Base-by-base conservation (phyloP, 768 basidiomycete genomes). In the Crepidotus variabilis region DNA sequence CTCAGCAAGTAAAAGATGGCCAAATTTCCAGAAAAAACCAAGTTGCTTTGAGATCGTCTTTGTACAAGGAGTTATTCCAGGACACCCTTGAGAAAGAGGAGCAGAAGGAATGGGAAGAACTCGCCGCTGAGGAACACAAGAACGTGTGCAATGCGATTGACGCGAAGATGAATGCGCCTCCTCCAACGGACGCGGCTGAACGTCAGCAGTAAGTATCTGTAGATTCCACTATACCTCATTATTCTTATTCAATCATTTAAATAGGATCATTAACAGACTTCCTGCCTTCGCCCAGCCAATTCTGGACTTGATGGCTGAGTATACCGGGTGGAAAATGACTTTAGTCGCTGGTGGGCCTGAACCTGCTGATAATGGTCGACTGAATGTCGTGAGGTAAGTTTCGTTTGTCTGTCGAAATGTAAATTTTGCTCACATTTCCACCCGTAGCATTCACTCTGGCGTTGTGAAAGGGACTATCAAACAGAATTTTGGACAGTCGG, bases 401-500 rank as follows among this genome's bases (percentile, higher is more conserved):
- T 45, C 22, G 20, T 21, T 22, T 23, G 11, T 32, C n/a, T 20
- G 14, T 6, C 28, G 6, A 2, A 2, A 10, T 8, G 28, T 4
- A 28, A 4, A 14, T 34, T 21, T 14, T 52, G 4, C 39, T 33
- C 6, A 35, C 35, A 6, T 21, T 28, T 28, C 28, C 3, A 33
- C 18, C 23, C 22, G 20, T 49, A 64, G 63, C 24, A 28, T 62
- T 21, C 61, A 64, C 43, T 62, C 63, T 22, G 61, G 63, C 2
- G 52, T 47, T 0, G 62, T 58, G 1, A 28, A 23, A 1, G 63
- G 63, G 5, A 51, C 55, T 11, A 52, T 62, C 16, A 56, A 58
- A 33, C 59, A 62, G 61, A 64, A 57, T 11, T 62, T 64, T 51
- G 61, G 63, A 1, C 33, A 43, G 1, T 43, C 51, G 0, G 57